Evolutionary conservation across 2,329 filamentous ascomycete species (phyloP).

Genomic region (Curvularia sp.): DNA sequence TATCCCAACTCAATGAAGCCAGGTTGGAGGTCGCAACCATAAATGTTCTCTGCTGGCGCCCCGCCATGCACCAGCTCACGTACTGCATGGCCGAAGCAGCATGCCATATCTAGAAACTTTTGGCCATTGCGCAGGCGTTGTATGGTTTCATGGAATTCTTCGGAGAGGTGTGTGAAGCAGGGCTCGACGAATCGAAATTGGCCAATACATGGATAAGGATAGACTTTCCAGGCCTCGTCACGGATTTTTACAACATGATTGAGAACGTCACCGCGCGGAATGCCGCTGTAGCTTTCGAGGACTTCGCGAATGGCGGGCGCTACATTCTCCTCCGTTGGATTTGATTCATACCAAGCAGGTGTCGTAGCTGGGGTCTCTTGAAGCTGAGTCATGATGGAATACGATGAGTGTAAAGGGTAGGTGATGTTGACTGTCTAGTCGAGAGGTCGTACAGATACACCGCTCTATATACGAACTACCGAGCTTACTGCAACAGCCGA

Average conservation of each 20-base stretch:
- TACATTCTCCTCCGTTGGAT: conserved; percentile 33
- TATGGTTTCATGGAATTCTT: conserved; percentile 39
- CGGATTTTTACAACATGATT: conserved; percentile 42
- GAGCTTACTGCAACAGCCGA: not conserved
- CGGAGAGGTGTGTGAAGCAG: conserved; percentile 24
- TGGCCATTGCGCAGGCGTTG: conserved; percentile 37
- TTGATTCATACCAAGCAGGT: conserved; percentile 38
- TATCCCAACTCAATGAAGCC: conserved; percentile 64
- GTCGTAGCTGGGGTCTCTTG: conserved; percentile 3
- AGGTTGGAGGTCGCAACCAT: conserved; percentile 50
- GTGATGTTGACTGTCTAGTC: not conserved
- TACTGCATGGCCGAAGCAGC: conserved; percentile 56
- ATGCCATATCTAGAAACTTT: conserved; percentile 53
- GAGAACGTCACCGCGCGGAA: conserved; percentile 42
- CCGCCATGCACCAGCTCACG: conserved; percentile 52
- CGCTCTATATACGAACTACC: not conserved
- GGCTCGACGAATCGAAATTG: conserved; percentile 44
- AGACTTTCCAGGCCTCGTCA: conserved; percentile 36
- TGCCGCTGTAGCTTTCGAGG: conserved; percentile 48
- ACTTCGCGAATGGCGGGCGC: conserved; percentile 39
- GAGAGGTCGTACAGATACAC: not conserved
- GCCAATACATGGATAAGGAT: conserved; percentile 46
- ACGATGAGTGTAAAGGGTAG: not conserved
- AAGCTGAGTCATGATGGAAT: conserved; percentile 9
- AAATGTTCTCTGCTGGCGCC: conserved; percentile 49